Base-by-base conservation (phyloP, 768 basidiomycete species). In the Gyrodon lividus region DNA sequence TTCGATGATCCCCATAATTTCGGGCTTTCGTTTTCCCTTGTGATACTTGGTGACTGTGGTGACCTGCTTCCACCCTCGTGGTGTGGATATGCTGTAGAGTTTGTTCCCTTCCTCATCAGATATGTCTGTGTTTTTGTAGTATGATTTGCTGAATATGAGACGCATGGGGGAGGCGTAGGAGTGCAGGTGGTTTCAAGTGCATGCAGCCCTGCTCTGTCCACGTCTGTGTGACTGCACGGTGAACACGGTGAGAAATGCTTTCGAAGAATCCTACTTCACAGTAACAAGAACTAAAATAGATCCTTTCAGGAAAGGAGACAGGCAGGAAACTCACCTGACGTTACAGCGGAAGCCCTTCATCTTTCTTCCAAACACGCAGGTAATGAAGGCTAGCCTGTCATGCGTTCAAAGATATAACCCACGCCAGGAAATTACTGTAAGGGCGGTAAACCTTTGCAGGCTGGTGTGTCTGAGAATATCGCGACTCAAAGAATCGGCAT, bases 1-100 rank as follows among this genome's bases (percentile, higher is more conserved):
- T 37, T 71, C 63, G 16, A 73, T 67, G 39, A 62, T 55, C 5
- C 62, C 70, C 13, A 72, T 48, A 6, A 53, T 52, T 5, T 58
- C 58, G 23, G 51, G 30, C 2, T 7, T 13, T 33, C 38, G 34
- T 8, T 24, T 40, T 22, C 47, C 42, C 16, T 14, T 48, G 43
- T 28, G 33, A 41, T 51, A 19, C 39, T 51, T 51, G 38, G 39
- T 53, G 46, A 58, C 43, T 19, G 56, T 56, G 4, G 55, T 54
- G 39, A 55, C 49, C 39, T 57, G 49, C 28, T 58, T 51, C 45
- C 45, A 35, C 30, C 50, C 58, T 13, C n/a, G 52, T 7, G 55
- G 51, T 3, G 61, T 63, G 23, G 52, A 48, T 12, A 59, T 47
- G 13, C 46, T 56, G 35, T 60, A 63, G 52, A 63, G 43, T 13